Evolutionary conservation across 2,329 filamentous ascomycete species (phyloP), one percentile per base, ranked within the genome.

Genomic region (Acephala macrosclerotiorum): DNA sequence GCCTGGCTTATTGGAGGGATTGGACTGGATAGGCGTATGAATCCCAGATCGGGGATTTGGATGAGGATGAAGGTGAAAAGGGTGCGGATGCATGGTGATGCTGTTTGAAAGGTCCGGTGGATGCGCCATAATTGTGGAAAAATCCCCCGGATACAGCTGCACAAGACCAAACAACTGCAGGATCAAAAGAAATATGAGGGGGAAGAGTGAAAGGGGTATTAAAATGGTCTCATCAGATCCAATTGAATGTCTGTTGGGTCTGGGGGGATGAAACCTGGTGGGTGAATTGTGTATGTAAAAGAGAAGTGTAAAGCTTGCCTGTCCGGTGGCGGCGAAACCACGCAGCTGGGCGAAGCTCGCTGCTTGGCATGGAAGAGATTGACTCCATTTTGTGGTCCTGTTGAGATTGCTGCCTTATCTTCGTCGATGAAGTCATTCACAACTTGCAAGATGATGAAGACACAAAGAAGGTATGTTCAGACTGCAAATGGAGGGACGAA

Each of bases 11-110:
- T 68, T 70, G 38, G 73, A 68, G 4, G 38, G 12, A 26, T 58
- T 64, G 7, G 69, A 58, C 62, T 67, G 69, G 45, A 73, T 70
- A 25, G 74, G 72, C 20, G 74, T 73, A 55, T 71, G 73, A 57
- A 65, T 70, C 22, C 67, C 64, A n/a, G 70, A 68, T 58, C 69
- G 63, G 26, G 66, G 60, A 60, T 74, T 72, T 53, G 69, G 66
- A 26, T 68, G 69, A 61, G 70, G 71, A 64, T 76, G 70, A 8
- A 74, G 58, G 58, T 75, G 71, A 57, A 75, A 75, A 9, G 72
- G 73, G 61, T 73, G 73, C 45, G 75, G 74, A 60, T 75, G 73
- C 69, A 75, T 72, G 6, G 74, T 75, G 55, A 77, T 77, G 62
- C 66, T 74, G 65, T 73, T 67, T 47, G 64, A 66, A n/a, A 75